These are phyloP conservation scores for Saccharomycopsis sp. DNA, from an alignment of 805 yeast genomes.

Conservation along the genomic window DNA sequence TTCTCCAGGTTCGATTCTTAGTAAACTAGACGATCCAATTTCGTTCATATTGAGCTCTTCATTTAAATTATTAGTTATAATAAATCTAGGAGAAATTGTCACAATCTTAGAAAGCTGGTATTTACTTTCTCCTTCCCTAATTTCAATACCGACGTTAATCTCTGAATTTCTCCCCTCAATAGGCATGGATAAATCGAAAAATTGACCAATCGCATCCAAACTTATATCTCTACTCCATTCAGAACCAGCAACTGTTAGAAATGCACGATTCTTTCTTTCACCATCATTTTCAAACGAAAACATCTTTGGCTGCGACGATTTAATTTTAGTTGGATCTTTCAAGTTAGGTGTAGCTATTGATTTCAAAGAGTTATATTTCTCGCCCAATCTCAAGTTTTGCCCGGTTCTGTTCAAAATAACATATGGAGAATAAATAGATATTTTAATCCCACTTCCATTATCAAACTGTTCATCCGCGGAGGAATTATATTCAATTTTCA, in stretches of 20 bases:
- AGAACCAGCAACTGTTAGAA: constrained; percentile 60
- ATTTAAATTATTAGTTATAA: constrained; percentile 55
- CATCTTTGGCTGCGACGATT: constrained; percentile 54
- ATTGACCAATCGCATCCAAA: constrained; percentile 86
- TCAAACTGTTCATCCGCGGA: constrained; percentile 28
- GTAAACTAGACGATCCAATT: constrained; percentile 51
- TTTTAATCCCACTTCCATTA: constrained; percentile 52
- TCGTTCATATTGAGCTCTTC: constrained; percentile 56
- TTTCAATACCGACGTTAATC: constrained; percentile 65
- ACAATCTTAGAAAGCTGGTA: constrained; percentile 73
- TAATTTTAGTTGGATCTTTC: constrained; percentile 27
- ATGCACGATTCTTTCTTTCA: constrained; percentile 59
- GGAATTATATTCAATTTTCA: constrained; percentile 57
- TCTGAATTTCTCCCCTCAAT: constrained; percentile 45
- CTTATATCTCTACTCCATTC: constrained; percentile 67
- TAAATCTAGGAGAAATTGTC: constrained; percentile 74
- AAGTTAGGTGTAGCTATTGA: constrained; percentile 32
- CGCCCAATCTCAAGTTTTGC: constrained; percentile 52
- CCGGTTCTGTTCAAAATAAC: constrained; percentile 77
- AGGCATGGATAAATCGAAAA: constrained; percentile 48
- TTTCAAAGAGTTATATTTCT: constrained; percentile 44
- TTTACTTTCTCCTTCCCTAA: constrained; percentile 80
- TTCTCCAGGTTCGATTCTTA: constrained; percentile 40
- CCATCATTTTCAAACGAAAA: constrained; percentile 68
- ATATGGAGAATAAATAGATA: constrained; percentile 79